Percentiles rank a stretch among this genome's conserved stretches.
Evolutionary conservation across 2,329 filamentous ascomycete genomes (phyloP).

Genomic region (Epichloe elymi): DNA sequence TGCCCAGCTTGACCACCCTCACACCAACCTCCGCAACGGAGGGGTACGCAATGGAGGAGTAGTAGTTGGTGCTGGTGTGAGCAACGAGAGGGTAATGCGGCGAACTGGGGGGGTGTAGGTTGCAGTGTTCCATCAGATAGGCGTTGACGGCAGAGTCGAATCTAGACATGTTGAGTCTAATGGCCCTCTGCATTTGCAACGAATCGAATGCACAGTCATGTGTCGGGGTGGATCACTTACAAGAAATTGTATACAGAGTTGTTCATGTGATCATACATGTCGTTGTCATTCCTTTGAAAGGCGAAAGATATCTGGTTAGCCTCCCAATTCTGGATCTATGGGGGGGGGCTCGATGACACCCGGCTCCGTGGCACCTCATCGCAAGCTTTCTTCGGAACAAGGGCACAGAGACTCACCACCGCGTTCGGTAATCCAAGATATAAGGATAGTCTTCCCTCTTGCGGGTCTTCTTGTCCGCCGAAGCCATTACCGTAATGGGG

Average conservation of each 20-base stretch:
- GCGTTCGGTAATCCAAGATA: slow-evolving; percentile 67
- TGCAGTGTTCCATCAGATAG: slow-evolving; percentile 71
- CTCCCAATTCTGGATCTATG: neutral
- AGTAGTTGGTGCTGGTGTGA: slow-evolving; percentile 75
- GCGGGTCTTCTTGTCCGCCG: slow-evolving; percentile 36
- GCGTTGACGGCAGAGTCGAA: slow-evolving; percentile 87
- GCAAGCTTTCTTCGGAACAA: neutral
- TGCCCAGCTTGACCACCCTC: slow-evolving; percentile 71
- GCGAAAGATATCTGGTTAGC: slow-evolving; percentile 2
- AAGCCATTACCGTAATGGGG: neutral
- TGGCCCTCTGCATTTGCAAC: too few relatives aligned
- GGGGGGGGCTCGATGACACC: too few relatives aligned
- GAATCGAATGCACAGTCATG: too few relatives aligned
- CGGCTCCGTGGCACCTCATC: too few relatives aligned
- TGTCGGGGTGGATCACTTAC: slow-evolving; percentile 22
- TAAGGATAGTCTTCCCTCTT: slow-evolving; percentile 63
- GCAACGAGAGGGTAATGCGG: slow-evolving; percentile 72
- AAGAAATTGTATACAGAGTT: slow-evolving; percentile 78
- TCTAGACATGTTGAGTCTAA: slow-evolving; percentile 20
- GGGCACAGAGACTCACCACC: slow-evolving; percentile 48
- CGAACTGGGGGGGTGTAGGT: slow-evolving; percentile 55
- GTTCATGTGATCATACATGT: slow-evolving; percentile 92
- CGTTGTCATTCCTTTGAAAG: slow-evolving; percentile 64
- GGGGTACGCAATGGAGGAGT: slow-evolving; percentile 70
- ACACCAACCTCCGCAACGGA: slow-evolving; percentile 69